Conservation (phyloP, 2,329 filamentous ascomycete genomes). For the Cladophialophora psammophila region DNA sequence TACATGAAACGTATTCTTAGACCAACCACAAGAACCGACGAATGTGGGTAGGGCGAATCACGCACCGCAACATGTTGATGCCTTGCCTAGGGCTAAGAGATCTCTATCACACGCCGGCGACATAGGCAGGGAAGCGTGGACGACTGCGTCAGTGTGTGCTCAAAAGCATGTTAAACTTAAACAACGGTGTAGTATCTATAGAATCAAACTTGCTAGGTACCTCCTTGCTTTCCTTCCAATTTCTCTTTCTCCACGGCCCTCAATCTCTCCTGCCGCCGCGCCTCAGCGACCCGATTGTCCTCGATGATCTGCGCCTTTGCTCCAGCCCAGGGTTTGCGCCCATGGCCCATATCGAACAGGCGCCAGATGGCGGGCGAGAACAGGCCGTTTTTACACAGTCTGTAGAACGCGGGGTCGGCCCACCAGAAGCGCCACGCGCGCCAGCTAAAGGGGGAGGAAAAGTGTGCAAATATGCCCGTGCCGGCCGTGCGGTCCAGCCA, state of each 20-base stretch:
- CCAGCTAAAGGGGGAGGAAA: conserved; percentile 52
- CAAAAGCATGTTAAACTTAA: too few species aligned
- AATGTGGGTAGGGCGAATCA: too few species aligned
- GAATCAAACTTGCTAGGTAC: too few species aligned
- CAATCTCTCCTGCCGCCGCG: conserved; percentile 19
- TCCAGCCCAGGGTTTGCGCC: conserved; percentile 51
- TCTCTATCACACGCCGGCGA: too few species aligned
- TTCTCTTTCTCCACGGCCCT: conserved; percentile 3
- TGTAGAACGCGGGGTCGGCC: conserved; percentile 49
- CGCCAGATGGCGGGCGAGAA: conserved; percentile 53
- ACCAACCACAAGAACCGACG: background rate
- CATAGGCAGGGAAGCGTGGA: too few species aligned
- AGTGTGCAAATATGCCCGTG: conserved; percentile 50
- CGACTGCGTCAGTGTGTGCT: too few species aligned
- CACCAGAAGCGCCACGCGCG: conserved; percentile 54
- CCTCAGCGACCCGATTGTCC: conserved; percentile 26
- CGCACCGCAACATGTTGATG: too few species aligned
- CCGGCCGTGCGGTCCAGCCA: conserved; percentile 56
- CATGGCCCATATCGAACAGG: conserved; percentile 51
- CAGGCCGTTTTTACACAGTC: conserved; percentile 50
- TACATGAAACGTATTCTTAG: background rate
- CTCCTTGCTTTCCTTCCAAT: background rate
- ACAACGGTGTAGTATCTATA: too few species aligned
- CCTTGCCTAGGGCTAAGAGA: too few species aligned
- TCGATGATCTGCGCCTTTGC: conserved; percentile 43